Conservation (phyloP, 1,284 basidiomycete genomes). For the Coniferiporia weirii region DNA sequence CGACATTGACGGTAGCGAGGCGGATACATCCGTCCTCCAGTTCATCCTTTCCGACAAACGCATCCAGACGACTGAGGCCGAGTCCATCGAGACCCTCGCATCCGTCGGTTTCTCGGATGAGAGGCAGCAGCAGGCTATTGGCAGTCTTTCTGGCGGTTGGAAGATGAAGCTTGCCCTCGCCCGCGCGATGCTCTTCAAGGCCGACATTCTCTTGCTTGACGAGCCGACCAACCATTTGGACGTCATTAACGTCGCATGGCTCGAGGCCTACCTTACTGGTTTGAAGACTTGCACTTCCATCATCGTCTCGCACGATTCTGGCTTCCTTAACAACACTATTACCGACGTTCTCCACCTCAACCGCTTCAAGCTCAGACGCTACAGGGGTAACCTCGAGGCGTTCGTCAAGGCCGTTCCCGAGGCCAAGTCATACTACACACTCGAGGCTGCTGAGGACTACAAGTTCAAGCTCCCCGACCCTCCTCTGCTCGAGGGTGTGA, state of each 20-base stretch:
- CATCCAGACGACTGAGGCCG: slow-evolving; percentile 66
- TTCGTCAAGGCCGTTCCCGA: slow-evolving; percentile 95
- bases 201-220: slow-evolving; percentile 93
- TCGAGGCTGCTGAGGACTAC: slow-evolving; percentile 93
- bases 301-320: slow-evolving; percentile 98
- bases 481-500: slow-evolving; percentile 96
- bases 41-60: slow-evolving; percentile 89
- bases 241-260: slow-evolving; percentile 95
- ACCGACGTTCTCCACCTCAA: slow-evolving; percentile 99
- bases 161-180: slow-evolving; percentile 99
- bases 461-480: slow-evolving; percentile 95
- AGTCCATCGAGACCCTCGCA: slow-evolving; percentile 76
- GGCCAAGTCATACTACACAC: slow-evolving; percentile 97
- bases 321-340: slow-evolving; percentile 98
- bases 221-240: slow-evolving; percentile 99
- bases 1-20: slow-evolving; percentile 95
- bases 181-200: slow-evolving; percentile 98
- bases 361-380: slow-evolving; percentile 98
- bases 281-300: slow-evolving; percentile 93
- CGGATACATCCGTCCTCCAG: slow-evolving; percentile 83
- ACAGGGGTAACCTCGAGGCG: slow-evolving; percentile 94
- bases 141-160: slow-evolving; percentile 98
- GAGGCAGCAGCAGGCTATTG: slow-evolving; percentile 83
- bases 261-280: slow-evolving; percentile 90
- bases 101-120: slow-evolving; percentile 90